A percentile compares a stretch with the other conserved stretches of the same genome.
These are phyloP conservation scores for Cucurbita moschata DNA, from an alignment of 306 rosid species.

Conservation along the genomic window DNA sequence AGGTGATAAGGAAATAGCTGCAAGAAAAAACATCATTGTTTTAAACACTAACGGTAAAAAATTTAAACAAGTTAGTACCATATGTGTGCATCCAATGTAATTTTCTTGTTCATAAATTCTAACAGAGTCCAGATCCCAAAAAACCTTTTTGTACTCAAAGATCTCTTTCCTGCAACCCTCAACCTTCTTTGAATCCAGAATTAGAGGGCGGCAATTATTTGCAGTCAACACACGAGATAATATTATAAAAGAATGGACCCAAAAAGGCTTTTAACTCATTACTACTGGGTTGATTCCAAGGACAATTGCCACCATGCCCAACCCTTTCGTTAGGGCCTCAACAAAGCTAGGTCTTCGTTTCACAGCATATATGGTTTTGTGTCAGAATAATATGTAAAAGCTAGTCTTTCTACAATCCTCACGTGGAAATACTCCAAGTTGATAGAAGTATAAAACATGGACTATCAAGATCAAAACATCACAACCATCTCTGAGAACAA, in stretches of 20 bases:
- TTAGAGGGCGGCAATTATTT: not conserved
- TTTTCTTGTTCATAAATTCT: not conserved
- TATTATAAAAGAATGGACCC: not conserved
- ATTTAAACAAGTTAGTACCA: conserved; percentile 2
- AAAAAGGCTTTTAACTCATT: not conserved
- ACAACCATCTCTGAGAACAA: not conserved
- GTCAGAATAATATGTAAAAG: not conserved
- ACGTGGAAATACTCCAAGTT: not conserved
- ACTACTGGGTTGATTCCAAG: not conserved
- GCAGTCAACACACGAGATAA: not conserved
- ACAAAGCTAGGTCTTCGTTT: not conserved
- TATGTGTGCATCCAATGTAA: not conserved
- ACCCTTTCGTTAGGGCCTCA: not conserved
- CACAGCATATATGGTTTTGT: not conserved
- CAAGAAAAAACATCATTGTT: conserved; percentile 29
- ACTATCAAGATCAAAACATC: not conserved
- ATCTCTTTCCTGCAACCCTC: not conserved
- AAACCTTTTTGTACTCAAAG: not conserved
- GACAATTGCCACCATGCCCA: not conserved
- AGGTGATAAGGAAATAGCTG: conserved; percentile 95
- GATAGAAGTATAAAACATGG: not conserved
- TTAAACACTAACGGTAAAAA: conserved; percentile 16
- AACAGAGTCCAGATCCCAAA: not conserved
- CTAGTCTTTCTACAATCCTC: not conserved
- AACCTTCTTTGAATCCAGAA: not conserved